Base-by-base conservation (phyloP, 2,329 filamentous ascomycete genomes). In the Cyanodermella asteris region DNA sequence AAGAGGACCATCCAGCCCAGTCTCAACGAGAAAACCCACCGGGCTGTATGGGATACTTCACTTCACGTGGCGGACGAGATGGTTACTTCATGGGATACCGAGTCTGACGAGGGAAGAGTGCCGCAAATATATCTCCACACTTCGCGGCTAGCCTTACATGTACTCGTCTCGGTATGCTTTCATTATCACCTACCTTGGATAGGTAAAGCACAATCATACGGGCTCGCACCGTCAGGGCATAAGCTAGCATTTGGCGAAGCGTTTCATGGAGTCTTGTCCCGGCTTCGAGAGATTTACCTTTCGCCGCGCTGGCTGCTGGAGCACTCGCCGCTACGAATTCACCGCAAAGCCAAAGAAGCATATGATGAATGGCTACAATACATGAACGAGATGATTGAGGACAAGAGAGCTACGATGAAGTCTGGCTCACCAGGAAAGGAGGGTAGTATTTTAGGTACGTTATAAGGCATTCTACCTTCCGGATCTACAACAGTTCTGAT, bases 11-110 rank as follows among this genome's bases (percentile, higher is more conserved):
- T 68, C 1, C 64, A 69, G 15, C 66, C 73, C 1, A 65, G 65
- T 4, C 82, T 84, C 45, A 77, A 72, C 29, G 76, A 84, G 50
- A 68, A 61, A 47, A 82, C 78, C 43, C 71, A 76, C 28, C 55
- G 59, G 9, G 43, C 75, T 14, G 67, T 75, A 2, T 77, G 70
- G 45, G 50, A 49, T 6, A 69, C 76, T 41, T 57, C 61, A 2
- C 51, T 73, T 28, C 49, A 55, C 28, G 74, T 82, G 49, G 62
- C 72, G 1, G 50, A 61, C 31, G 57, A 59, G 8, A 61, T 77
- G 61, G 38, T 75, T 16, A 42, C 47, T 18, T 53, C 56, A 23
- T 76, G 70, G 67, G n/a, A n/a, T n/a, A n/a, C n/a, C n/a, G n/a
- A n/a, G n/a, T n/a, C n/a, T n/a, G n/a, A n/a, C n/a, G n/a, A 47